Evolutionary conservation across 306 rosid species (phyloP), one percentile per base, ranked within the genome.

Genomic region (Lathyrus sativus): DNA sequence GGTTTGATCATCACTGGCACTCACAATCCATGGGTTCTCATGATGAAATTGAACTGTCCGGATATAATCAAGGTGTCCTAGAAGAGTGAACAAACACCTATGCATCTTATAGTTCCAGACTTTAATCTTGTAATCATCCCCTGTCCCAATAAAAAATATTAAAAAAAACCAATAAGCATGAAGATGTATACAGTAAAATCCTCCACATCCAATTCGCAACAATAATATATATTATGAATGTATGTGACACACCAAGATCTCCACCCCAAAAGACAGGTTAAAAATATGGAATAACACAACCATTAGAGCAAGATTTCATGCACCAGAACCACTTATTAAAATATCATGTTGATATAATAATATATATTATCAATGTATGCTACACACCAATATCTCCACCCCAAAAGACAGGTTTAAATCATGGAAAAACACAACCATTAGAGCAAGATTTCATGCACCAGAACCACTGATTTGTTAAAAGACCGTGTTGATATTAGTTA

Each of bases 41-140:
- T 92, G 96, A 83, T 92, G 98, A 85, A 92, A 92, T 77, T 92
- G 98, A 72, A 92, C 96, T 0, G 98, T 92, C 18, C 98, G 98
- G 13, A 92, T 92, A 70, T 92, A 89, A 81, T 92, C 98, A 67
- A 92, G 98, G 80, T 92, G 98, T 60, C 98, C 98, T 39, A 92
- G 85, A 68, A 92, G 96, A 48, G 98, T 89, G 81, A 92, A 92
- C 69, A 92, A 84, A 76, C 96, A 92, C 75, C 96, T 82, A 44
- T 92, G 98, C 84, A 88, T 78, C 91, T 92, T 92, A 82, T 92
- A 92, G 89, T 92, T 92, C 98, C 98, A 92, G 57, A 92, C 98
- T 72, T 92, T 92, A 79, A 92, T 92, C 84, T 92, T 92, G 89
- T 92, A 92, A 77, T 92, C 98, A 74, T 92, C 98, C 83, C 98